Evolutionary conservation across 2,329 filamentous ascomycete genomes (phyloP), one percentile per base, ranked within the genome.

Genomic region (Aspergillus sergii): DNA sequence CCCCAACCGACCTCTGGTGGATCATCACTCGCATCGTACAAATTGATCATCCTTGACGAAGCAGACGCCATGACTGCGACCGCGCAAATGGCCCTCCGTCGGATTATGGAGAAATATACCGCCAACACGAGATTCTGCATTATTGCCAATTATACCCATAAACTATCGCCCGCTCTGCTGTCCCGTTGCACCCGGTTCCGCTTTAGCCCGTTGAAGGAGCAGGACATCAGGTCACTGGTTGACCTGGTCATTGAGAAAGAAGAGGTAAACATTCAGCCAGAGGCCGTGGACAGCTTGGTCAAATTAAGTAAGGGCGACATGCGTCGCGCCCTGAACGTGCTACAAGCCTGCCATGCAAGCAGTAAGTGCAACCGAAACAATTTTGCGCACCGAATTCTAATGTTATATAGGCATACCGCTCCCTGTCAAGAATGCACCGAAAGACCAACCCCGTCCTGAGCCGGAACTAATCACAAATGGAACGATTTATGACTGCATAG

Each of bases 61-160:
- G 95, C 95, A n/a, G 95, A 99, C 77, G 95, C 95, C 59, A 99
- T 99, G 95, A 99, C 95, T n/a, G 91, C 92, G 59, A 96, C 94
- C 0, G 95, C 95, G 7, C 95, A 99, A 80, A 99, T 99, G 94
- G 95, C 95, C 0, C 83, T 99, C 60, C 88, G 95, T 66, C 85
- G 95, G 55, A 98, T 99, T 75, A 99, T 99, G 95, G 95, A 99
- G 76, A 97, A 97, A 81, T 99, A 99, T 82, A 99, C 95, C 0
- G 92, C 92, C 64, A 99, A 99, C 81, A 97, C 95, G 2, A 86
- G 95, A 58, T 99, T 99, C 81, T 98, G 94, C 81, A 93, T 99
- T 75, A 98, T 99, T 71, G 95, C 95, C 71, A 99, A 99, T 81
- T 99, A 99, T 79, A 95, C 95, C 34, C 95, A 99, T 82, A 99